A percentile compares a stretch with the other conserved stretches of the same genome.
Conservation (phyloP, 129 eudicot genomes). For the Sambucus nigra region DNA sequence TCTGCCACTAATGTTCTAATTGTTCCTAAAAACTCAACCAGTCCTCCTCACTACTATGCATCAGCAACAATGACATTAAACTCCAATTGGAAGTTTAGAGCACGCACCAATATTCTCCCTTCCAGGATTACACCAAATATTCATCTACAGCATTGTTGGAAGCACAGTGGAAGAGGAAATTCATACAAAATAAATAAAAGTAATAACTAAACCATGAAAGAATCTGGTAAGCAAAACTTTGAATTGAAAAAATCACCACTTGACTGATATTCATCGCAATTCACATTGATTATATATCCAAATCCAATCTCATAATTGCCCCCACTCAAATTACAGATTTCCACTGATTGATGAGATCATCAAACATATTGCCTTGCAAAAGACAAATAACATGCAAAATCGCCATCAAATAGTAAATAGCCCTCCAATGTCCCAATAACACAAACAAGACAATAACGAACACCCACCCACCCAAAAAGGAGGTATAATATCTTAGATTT, state of each 20-base stretch:
- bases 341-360: slow-evolving; percentile 9
- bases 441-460: not conserved
- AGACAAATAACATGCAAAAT: not conserved
- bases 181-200: not conserved
- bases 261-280: not conserved
- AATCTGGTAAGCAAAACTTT: not conserved
- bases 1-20: too few species aligned
- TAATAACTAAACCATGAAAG: not conserved
- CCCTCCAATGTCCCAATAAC: not conserved
- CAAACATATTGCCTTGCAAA: slow-evolving; percentile 3
- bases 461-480: not conserved
- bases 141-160: too few species aligned
- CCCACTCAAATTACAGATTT: not conserved
- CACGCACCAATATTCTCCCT: too few species aligned
- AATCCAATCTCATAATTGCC: not conserved
- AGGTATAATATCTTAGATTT: not conserved
- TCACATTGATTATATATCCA: not conserved
- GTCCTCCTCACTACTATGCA: too few species aligned
- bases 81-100: too few species aligned
- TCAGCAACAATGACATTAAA: too few species aligned
- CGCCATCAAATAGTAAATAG: not conserved
- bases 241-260: not conserved
- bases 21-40: too few species aligned
- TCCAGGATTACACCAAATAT: too few species aligned
- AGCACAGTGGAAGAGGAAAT: not conserved